phyloP scores from a whole-genome alignment of 768 basidiomycete species.

The Suillus tomentosus region DNA sequence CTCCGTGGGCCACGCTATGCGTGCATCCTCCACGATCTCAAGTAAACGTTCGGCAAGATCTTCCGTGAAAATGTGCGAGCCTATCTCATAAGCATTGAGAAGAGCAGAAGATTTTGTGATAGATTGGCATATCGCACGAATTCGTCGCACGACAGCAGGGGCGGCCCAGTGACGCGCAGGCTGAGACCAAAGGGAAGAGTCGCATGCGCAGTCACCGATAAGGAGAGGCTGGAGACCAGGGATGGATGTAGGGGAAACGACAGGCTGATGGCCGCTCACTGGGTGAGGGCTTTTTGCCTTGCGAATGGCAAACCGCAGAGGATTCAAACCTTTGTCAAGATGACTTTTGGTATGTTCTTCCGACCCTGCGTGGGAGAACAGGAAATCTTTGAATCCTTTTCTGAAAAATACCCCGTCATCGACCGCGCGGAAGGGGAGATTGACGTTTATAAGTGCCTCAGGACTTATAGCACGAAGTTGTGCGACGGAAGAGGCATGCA shows the following conservation, averaged over 20 bases:
- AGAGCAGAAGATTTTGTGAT: constrained; percentile 60
- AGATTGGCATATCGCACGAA: constrained; percentile 76
- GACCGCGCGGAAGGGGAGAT: constrained; percentile 53
- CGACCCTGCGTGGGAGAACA: constrained; percentile 34
- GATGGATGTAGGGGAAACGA: constrained; percentile 11
- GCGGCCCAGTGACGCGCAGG: constrained; percentile 66
- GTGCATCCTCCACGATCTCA: constrained; percentile 76
- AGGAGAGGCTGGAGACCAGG: constrained; percentile 62
- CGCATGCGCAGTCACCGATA: constrained; percentile 70
- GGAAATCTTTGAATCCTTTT: constrained; percentile 54
- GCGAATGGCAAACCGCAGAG: constrained; percentile 27
- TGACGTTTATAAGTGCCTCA: constrained; percentile 56
- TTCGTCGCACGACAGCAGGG: constrained; percentile 58
- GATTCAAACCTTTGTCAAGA: constrained; percentile 19
- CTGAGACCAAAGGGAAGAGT: constrained; percentile 64
- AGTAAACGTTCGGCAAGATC: constrained; percentile 68
- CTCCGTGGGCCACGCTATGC: constrained; percentile 78
- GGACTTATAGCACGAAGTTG: constrained; percentile 62
- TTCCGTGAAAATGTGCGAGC: constrained; percentile 57
- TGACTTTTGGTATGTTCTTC: constrained; percentile 22
- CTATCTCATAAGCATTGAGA: constrained; percentile 73
- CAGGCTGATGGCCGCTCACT: constrained; percentile 15
- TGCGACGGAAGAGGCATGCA: constrained; percentile 56
- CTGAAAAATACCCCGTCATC: constrained; percentile 75
- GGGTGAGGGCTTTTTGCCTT: constrained; percentile 33